These are phyloP conservation scores for Ceratocystis destructans DNA, from an alignment of 2,329 filamentous ascomycete species.

Conservation along the genomic window DNA sequence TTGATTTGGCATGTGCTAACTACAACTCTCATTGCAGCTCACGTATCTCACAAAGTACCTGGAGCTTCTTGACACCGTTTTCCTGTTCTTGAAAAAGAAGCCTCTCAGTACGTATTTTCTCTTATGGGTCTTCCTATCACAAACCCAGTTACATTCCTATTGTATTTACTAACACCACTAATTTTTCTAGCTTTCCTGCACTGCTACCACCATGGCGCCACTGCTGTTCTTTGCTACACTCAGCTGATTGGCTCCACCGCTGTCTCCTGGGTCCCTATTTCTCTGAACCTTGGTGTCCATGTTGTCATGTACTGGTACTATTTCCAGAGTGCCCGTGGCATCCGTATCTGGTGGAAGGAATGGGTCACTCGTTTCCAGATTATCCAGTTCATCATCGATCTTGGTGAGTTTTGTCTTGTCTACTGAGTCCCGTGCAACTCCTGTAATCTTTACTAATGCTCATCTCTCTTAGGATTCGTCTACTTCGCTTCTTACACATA, in stretches of 20 bases:
- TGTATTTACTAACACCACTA: not conserved
- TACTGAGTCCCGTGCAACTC: not conserved
- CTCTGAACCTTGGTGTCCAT: slow-evolving; percentile 83
- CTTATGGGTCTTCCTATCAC: slow-evolving; percentile 25
- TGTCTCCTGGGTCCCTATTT: slow-evolving; percentile 90
- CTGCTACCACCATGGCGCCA: slow-evolving; percentile 97
- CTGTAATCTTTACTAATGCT: not conserved
- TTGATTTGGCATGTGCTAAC: slow-evolving; percentile 10
- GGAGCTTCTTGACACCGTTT: slow-evolving; percentile 87
- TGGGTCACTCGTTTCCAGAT: slow-evolving; percentile 98
- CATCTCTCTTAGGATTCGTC: slow-evolving; percentile 58
- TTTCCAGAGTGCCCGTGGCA: slow-evolving; percentile 93
- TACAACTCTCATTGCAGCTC: slow-evolving; percentile 41
- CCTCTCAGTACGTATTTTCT: slow-evolving; percentile 45
- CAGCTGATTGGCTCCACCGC: slow-evolving; percentile 86
- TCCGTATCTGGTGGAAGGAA: slow-evolving; percentile 99
- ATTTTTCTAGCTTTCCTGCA: slow-evolving; percentile 62
- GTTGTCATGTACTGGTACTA: slow-evolving; percentile 99
- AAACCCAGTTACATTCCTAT: not conserved
- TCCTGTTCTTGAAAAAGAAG: slow-evolving; percentile 99
- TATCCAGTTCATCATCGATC: slow-evolving; percentile 90
- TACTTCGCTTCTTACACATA: slow-evolving; percentile 99
- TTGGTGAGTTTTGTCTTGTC: slow-evolving; percentile 47
- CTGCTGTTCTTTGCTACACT: slow-evolving; percentile 92
- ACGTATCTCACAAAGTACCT: slow-evolving; percentile 98